Evolutionary conservation across 2,329 filamentous ascomycete species (phyloP), one percentile per base, ranked within the genome.

Genomic region (Colletotrichum brevisporum): DNA sequence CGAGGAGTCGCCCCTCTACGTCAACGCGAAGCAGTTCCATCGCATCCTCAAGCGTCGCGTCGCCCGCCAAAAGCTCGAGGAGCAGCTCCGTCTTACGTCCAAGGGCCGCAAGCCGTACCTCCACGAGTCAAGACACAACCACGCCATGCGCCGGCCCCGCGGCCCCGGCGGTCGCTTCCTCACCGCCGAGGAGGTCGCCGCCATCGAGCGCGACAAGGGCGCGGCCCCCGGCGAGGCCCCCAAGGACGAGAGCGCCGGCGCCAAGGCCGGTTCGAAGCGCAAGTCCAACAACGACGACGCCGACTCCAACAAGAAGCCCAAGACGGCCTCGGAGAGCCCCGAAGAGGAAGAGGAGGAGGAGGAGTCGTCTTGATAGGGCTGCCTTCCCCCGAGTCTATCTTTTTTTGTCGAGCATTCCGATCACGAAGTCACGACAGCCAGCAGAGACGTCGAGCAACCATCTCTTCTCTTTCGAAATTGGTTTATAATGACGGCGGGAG

Each of bases 1-100:
- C 4, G 96, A 98, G 79, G 96, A 99, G 78, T 95, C 95, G 0
- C 96, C 96, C 0, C 85, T 99, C 1, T 99, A 99, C 75, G 96
- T 99, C 76, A 99, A 99, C 76, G 96, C 96, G 5, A 99, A 99
- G 80, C 96, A 99, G 77, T 99, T 99, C 75, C 96, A 99, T 78
- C 92, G 96, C 27, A 99, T 99, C 56, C 83, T 99, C 63, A 98
- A 99, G 85, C 89, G 96, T 67, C 90, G 96, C 68, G 94, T 98
- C 72, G 96, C 96, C 6, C 89, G 96, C 41, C 96, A 98, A 80
- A 94, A 94, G 78, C 86, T 99, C 16, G 96, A 99, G 79, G 96
- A 99, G 79, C 93, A 95, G 63, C 83, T 99, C 51, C 90, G 96
- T 50, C 84, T 98, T 67, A 98, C 96, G 0, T 97, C 92, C 10